Evolutionary conservation across 1,284 basidiomycete species (phyloP), one percentile per base, ranked within the genome.

Genomic region (Apiotrichum montevideense): DNA sequence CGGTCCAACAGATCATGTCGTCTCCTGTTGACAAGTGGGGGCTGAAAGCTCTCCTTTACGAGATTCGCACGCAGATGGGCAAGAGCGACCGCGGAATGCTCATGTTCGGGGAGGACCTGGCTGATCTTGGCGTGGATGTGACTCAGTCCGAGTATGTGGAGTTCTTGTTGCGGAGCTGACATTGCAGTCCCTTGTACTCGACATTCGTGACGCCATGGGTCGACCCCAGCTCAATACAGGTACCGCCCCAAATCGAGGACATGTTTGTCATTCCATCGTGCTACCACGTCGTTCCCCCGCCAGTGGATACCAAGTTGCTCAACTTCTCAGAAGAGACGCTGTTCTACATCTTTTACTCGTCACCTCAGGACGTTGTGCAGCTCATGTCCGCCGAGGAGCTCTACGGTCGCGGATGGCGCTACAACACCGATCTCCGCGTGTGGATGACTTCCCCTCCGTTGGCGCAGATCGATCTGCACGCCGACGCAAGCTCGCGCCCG

Each of bases 281-380:
- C 79, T 98, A 98, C 71, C 92, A 87, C 72, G 94, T 98, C 44
- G 88, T 91, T 66, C 86, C 95, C 37, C 88, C 90, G 34, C 86
- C 92, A 48, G 89, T 91, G 6, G 87, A 90, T 58, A 83, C 79
- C 64, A 98, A 98, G 79, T 87, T 90, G 35, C 81, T 83, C 8
- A 87, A 87, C 62, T 97, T 98, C 76, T 88, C 87, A 70, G 95
- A 98, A 77, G 95, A 98, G 79, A 98, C 95, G 34, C 79, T 98
- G 41, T 98, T 98, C 79, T 97, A 92, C 82, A 95, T 97, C 84
- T 98, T 98, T 80, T 98, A 98, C 79, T 87, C 90, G 58, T 87
- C 86, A 75, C 92, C 95, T 55, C 81, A 91, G 68, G 95, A 98
- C 77, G 85, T 88, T 35, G 79, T 97, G 62, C 95, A 98, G 76